Base-by-base conservation (phyloP, 169 alveolate genomes). In the Besnoitia besnoiti region DNA sequence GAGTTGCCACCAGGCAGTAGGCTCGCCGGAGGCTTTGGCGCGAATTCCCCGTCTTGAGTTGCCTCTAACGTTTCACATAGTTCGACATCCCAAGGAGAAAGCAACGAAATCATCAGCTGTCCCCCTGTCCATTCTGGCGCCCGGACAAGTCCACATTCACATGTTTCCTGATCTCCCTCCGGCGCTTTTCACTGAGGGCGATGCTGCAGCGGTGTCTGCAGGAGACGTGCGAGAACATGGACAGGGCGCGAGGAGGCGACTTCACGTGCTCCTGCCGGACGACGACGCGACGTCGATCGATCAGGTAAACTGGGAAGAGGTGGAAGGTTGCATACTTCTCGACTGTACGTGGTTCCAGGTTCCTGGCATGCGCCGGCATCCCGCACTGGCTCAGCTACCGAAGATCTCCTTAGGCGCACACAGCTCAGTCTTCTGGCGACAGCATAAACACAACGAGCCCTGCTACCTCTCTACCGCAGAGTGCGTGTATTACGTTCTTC, bases 341-440 rank as follows among this genome's bases (percentile, higher is more conserved):
- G 89, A 80, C 73, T 80, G 89, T 73, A 80, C 89, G 30, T 80
- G 89, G 89, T 80, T 42, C 67, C 89, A 80, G 30, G 89, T 47
- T 0, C 73, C 89, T 0, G 89, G 73, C 30, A 12, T 80, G 55
- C 37, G 44, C 33, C 3, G 67, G 0, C 89, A 46, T n/a, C 73
- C 89, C 0, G 89, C 62, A 8, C 27, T 80, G 4, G 5, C 61
- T 2, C 27, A 1, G 40, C 67, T 80, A 19, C 89, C 61, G 30
- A 24, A 55, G 33, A 55, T 80, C 39, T 16, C 40, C 40, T 73
- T 80, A 24, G 44, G 30, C 44, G 42, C 73, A 0, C 24, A 39
- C 42, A 35, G 67, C 61, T 24, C 67, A 42, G 35, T 30, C 73
- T 80, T 80, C 67, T 80, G 89, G 89, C 42, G 89, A 33, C 61